Evolutionary conservation across 768 basidiomycete species (phyloP), one percentile per base, ranked within the genome.

Genomic region (Exidia glandulosa): DNA sequence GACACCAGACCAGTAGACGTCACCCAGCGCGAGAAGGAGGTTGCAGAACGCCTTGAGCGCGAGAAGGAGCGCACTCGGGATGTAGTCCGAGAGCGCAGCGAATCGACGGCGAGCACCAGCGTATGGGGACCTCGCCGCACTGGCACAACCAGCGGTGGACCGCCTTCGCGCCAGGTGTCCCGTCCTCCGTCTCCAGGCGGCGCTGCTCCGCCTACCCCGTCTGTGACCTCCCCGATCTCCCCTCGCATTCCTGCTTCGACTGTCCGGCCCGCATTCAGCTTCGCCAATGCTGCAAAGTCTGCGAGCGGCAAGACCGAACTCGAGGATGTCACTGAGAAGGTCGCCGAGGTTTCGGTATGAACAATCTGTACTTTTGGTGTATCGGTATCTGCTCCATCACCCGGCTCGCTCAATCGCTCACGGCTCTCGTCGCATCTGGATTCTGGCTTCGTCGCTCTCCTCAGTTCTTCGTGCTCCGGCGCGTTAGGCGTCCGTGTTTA

Each of bases 1-100:
- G 59, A 57, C 13, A 32, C 32, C 60, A 90, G 88, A 66, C 93
- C 95, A 13, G 88, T 97, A 25, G 94, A 98, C 69, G 84, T 87
- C 19, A 77, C 86, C 33, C 75, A 79, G 0, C 81, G 83, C 58
- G 94, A 97, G 67, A 85, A 82, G 59, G 86, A 83, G 68, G 83
- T 92, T 9, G 73, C 82, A 32, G 82, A 88, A 52, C 83, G 85
- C 32, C 70, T 91, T 37, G 85, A 87, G 64, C 81, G 81, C 63
- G 86, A 88, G 30, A 79, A 82, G 32, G 78, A 80, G 55, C 32
- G 33, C 59, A 31, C 19, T 48, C n/a, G n/a, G n/a, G n/a, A n/a
- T n/a, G n/a, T n/a, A n/a, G 29, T 27, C 19, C 23, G 32, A 12
- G 41, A 55, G 59, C 59, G 59, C 32, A 25, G 23, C 27, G 59